Percentiles rank a stretch among this genome's conserved stretches.
These are phyloP conservation scores for Capsicum pubescens DNA, from an alignment of 257 asterid species.

Conservation along the genomic window DNA sequence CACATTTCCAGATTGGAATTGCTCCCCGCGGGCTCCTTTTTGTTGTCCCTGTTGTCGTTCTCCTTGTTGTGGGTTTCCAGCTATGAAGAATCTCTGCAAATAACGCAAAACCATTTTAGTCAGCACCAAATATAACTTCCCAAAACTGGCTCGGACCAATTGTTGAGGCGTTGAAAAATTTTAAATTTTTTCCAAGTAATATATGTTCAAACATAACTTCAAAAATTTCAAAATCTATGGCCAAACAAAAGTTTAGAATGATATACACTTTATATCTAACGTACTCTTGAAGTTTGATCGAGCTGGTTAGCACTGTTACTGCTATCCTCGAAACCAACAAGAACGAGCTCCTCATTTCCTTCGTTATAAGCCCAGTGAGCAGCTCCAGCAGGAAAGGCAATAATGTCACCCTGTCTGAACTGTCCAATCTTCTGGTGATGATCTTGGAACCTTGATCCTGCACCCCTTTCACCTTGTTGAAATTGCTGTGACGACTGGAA, in stretches of 20 bases:
- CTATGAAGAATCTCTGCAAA: conserved; percentile 60
- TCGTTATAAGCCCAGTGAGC: conserved; percentile 42
- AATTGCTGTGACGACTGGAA: conserved; percentile 41
- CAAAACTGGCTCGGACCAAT: too few species aligned
- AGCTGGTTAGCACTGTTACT: conserved; percentile 47
- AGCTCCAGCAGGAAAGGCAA: conserved; percentile 40
- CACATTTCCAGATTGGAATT: conserved; percentile 32
- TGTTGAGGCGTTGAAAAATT: too few species aligned
- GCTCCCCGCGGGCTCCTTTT: conserved; percentile 17
- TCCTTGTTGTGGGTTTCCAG: conserved; percentile 53
- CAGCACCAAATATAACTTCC: too few species aligned
- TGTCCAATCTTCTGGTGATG: conserved; percentile 44
- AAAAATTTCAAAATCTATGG: too few species aligned
- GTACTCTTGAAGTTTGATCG: conserved; percentile 32
- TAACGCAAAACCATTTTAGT: neutral
- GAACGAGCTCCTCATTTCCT: conserved; percentile 34
- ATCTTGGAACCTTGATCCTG: conserved; percentile 28
- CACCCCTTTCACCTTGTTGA: conserved; percentile 8
- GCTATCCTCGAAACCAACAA: conserved; percentile 30
- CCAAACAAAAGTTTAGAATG: too few species aligned
- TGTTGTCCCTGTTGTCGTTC: conserved; percentile 31
- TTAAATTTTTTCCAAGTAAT: too few species aligned
- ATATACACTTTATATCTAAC: neutral
- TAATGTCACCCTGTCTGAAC: conserved; percentile 38
- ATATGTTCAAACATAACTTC: too few species aligned